phyloP scores from a whole-genome alignment of 352 stramenopile genomes.

The Thalassiosira exigua region DNA sequence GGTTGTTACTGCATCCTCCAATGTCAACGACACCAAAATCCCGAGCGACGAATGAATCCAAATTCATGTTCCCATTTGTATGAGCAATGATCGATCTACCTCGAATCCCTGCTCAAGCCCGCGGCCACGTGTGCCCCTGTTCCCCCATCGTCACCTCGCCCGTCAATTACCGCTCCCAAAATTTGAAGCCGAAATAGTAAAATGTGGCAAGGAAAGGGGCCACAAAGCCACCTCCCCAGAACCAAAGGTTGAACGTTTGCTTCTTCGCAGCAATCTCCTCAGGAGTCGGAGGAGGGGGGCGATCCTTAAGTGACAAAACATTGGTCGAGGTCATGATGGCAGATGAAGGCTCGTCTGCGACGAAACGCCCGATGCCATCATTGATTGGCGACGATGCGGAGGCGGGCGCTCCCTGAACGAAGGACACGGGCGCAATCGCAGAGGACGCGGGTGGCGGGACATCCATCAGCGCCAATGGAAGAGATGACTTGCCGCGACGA shows the following conservation, averaged over 20 bases:
- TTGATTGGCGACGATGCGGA: conserved; percentile 29
- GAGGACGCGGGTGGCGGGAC: conserved; percentile 17
- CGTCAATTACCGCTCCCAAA: conserved; percentile 86
- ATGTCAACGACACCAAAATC: too few relatives aligned
- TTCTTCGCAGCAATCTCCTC: conserved; percentile 85
- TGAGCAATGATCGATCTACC: too few relatives aligned
- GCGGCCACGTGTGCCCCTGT: too few relatives aligned
- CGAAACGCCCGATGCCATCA: conserved; percentile 39
- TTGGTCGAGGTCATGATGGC: conserved; percentile 48
- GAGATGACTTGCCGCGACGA: conserved; percentile 23
- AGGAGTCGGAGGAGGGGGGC: conserved; percentile 68
- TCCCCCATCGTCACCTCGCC: too few relatives aligned
- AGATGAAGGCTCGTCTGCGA: conserved; percentile 31
- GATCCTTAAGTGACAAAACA: conserved; percentile 71
- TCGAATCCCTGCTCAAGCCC: too few relatives aligned
- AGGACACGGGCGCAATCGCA: conserved; percentile 10
- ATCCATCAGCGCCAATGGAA: conserved; percentile 41
- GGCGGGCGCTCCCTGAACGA: conserved; percentile 17
- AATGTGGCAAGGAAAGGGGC: conserved; percentile 84
- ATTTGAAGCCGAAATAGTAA: conserved; percentile 85
- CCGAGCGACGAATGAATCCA: too few relatives aligned
- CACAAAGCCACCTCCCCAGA: conserved; percentile 84
- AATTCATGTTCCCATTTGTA: too few relatives aligned
- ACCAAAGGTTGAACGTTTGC: conserved; percentile 81
- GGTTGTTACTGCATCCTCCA: too few relatives aligned